Conservation (phyloP, 176 grass and related monocot species). For the Poa pratensis region DNA sequence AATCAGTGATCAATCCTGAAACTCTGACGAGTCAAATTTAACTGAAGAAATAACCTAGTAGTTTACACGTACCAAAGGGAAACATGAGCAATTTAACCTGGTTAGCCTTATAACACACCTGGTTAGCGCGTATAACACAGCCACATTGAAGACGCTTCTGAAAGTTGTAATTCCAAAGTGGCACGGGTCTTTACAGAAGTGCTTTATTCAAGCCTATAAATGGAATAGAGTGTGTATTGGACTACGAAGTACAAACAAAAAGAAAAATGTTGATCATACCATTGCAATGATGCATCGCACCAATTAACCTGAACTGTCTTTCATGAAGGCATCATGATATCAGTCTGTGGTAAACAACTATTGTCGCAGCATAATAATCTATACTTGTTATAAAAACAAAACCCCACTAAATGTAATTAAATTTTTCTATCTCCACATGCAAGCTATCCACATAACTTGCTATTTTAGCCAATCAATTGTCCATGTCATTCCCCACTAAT, state of each 20-base stretch:
- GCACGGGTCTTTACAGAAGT: neutral
- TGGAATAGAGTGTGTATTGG: no score
- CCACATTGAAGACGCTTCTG: neutral
- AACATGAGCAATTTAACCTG: neutral
- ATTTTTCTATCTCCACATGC: no score
- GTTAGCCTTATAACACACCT: neutral
- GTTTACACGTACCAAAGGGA: neutral
- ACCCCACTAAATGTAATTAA: no score
- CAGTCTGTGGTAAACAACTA: slow-evolving; percentile 50
- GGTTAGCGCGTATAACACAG: neutral
- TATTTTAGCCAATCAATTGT: no score
- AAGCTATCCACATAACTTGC: no score
- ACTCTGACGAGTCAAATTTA: neutral
- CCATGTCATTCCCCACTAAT: no score
- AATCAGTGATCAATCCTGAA: neutral
- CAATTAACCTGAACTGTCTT: neutral
- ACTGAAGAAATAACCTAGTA: neutral
- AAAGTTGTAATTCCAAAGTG: neutral
- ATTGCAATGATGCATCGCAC: neutral
- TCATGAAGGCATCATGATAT: slow-evolving; percentile 44
- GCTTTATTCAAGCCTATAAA: no score
- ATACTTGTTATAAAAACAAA: no score
- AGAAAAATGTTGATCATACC: neutral
- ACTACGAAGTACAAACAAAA: no score
- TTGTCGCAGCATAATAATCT: slow-evolving; percentile 2